Base-by-base conservation (phyloP, 2,329 filamentous ascomycete genomes). In the Aureobasidium sp. region DNA sequence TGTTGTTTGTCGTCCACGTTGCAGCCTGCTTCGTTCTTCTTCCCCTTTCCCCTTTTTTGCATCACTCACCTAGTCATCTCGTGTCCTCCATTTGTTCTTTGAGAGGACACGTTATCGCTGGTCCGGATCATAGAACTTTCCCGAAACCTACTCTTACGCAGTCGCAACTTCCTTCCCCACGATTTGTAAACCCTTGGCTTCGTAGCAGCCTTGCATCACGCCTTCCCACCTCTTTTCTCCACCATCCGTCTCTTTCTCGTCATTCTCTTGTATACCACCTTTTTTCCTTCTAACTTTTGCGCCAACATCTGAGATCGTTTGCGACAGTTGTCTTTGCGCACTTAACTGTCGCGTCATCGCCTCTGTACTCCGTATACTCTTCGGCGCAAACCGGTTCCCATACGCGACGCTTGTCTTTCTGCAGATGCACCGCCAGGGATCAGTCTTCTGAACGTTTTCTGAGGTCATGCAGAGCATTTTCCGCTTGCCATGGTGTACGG, bases 401-500 rank as follows among this genome's bases (percentile, higher is more conserved):
- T 25, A 47, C 42, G 51, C 49, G 60, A 52, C 42, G 22, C 41
- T 34, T 51, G 49, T 22, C 52, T 39, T 22, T 31, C 34, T 31
- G 49, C 42, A 37, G 29, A 62, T 62, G 60, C 51, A 44, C 39
- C 36, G 44, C 37, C 47, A 52, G 53, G 49, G 29, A 39, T 22
- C 41, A 27, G 29, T 48, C 45, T 37, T 27, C n/a, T 42, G 42
- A 55, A 58, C 25, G 31, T 34, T 52, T 34, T 53, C 59, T 53
- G 25, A 62, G 60, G 55, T 42, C 69, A 80, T 80, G 78, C 77
- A 80, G 71, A 78, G 76, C 71, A 78, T 79, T 69, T 80, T 80
- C 69, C 77, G 77, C 68, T 74, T 80, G 66, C 74, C 78, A 64
- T 80, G 79, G 78, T 76, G 76, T 68, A 74, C 67, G 65, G 72